phyloP scores from a whole-genome alignment of 768 basidiomycete genomes.

The Serendipita sp. region DNA sequence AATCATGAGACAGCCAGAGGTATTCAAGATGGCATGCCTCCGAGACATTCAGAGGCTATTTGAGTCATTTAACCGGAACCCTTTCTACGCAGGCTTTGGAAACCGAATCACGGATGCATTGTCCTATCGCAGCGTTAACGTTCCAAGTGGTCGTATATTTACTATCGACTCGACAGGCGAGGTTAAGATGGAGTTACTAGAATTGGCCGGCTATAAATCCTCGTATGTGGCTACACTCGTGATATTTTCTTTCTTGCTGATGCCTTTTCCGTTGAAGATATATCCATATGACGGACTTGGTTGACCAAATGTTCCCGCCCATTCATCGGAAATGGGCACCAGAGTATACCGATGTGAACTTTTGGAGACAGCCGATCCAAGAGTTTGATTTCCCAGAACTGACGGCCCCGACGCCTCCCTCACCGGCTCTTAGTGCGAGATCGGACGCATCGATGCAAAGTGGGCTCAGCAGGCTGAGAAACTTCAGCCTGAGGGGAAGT shows the following conservation, averaged over 20 bases:
- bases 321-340: conserved; percentile 77
- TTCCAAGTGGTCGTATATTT: conserved; percentile 88
- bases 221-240: conserved; percentile 37
- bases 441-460: conserved; percentile 72
- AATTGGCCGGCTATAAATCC: conserved; percentile 91
- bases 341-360: conserved; percentile 95
- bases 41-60: conserved; percentile 88
- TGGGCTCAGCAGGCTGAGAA: conserved; percentile 54
- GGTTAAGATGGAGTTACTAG: conserved; percentile 94
- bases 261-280: conserved; percentile 37
- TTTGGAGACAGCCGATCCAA: conserved; percentile 71
- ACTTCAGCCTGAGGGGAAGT: conserved; percentile 52
- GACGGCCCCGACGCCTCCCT: conserved; percentile 42
- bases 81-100: conserved; percentile 96
- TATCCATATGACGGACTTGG: conserved; percentile 98
- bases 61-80: conserved; percentile 48
- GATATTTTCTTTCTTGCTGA: background rate
- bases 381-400: conserved; percentile 68
- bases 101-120: conserved; percentile 97
- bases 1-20: conserved; percentile 95
- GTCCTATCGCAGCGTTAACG: conserved; percentile 91
- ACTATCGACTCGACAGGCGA: conserved; percentile 83
- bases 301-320: conserved; percentile 98
- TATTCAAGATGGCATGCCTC: conserved; percentile 99
- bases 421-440: conserved; percentile 84